Evolutionary conservation across 1,139 yeast species (phyloP), one percentile per base, ranked within the genome.

Genomic region (Candida buenavistaensis): DNA sequence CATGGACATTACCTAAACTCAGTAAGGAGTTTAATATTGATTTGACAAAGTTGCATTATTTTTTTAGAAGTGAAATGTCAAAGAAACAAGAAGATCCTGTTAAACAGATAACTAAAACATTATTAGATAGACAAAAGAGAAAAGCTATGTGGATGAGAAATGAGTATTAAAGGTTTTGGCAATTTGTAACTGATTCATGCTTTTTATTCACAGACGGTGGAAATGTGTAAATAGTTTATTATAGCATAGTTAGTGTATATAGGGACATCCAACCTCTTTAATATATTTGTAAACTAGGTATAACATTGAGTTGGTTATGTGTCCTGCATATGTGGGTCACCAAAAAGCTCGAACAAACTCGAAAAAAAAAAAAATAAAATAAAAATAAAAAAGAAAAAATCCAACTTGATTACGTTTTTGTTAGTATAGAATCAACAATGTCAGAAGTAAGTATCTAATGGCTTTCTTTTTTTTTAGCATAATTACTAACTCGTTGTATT

Each of bases 1-100:
- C 59, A 38, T 80, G 88, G 80, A 79, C 92, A 12, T 73, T 89
- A 47, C 72, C 76, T 40, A 77, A 73, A 19, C 68, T 90, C 40
- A 88, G 89, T 20, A 68, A 72, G 41, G 72, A 82, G 57, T 90
- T 75, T 52, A 64, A 55, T 22, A 55, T 68, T 8, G 54, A 54
- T 11, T 12, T 38, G 23, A 10, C 20, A 3, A 38, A 36, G 32
- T 30, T 41, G 15, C 23, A 28, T 13, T 43, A 42, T n/a, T 50
- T 51, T 23, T 43, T 52, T n/a, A 44, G 43, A 8, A 41, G 39
- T 17, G 39, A 41, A 22, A 12, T 14, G 3, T 14, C 19, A 23
- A 23, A 37, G 45, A 15, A 41, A 39, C 22, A 41, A 46, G 38
- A 40, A 47, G 17, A 19, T 26, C 22, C 9, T 32, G 23, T 20